phyloP scores from a whole-genome alignment of 2,329 filamentous ascomycete genomes.

The Dactylellina haptotyla region DNA sequence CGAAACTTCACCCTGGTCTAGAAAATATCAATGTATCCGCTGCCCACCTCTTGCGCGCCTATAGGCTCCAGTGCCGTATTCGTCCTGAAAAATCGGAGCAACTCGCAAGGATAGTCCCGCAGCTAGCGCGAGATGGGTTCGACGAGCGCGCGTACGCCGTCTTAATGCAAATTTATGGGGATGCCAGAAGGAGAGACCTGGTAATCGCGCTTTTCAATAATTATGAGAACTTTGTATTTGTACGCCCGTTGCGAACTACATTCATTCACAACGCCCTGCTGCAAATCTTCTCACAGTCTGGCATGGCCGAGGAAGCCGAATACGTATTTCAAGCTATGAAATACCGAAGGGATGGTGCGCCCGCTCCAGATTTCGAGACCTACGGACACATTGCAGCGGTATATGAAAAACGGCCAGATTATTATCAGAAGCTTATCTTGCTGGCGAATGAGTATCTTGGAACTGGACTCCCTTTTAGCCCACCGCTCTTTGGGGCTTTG shows the following conservation, averaged over 20 bases:
- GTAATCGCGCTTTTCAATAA: constrained; percentile 40
- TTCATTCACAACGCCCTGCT: constrained; percentile 24
- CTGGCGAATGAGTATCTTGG: constrained; percentile 15
- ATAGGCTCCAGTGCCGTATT: neutral
- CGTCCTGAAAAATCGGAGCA: neutral
- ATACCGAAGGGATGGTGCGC: neutral
- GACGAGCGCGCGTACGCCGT: constrained; percentile 17
- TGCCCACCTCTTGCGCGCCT: constrained; percentile 3
- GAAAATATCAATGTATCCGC: neutral
- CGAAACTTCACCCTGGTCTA: no score
- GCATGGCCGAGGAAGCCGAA: constrained; percentile 36
- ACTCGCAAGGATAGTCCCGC: neutral
- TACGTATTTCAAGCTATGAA: constrained; percentile 32
- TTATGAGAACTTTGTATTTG: constrained; percentile 10
- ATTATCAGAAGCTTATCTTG: constrained; percentile 14
- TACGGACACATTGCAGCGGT: constrained; percentile 14
- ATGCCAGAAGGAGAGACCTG: constrained; percentile 8
- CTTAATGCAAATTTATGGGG: constrained; percentile 23
- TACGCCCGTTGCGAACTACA: neutral
- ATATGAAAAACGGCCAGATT: constrained; percentile 16
- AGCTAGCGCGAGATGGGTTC: constrained; percentile 8
- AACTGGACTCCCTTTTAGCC: neutral
- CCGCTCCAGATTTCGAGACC: constrained; percentile 8
- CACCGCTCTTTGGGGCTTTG: constrained; percentile 13
- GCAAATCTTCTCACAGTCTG: neutral